Conservation (phyloP, 2,329 filamentous ascomycete genomes). For the Aspergillus caelatus region DNA sequence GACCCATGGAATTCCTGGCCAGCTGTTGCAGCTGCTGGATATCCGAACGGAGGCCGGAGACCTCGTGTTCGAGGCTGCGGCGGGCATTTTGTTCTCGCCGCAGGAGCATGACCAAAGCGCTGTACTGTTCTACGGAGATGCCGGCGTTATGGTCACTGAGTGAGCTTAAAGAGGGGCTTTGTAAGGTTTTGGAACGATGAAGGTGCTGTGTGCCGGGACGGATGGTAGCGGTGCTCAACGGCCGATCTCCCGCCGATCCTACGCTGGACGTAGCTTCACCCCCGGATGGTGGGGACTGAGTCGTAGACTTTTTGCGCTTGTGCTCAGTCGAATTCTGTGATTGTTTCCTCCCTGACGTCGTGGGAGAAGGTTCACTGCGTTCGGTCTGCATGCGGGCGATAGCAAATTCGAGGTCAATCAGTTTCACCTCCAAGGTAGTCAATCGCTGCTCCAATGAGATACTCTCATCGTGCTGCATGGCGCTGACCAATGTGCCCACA, state of each 20-base stretch:
- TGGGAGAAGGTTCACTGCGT: constrained; percentile 21
- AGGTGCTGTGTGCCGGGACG: constrained; percentile 35
- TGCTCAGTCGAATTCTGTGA: constrained; percentile 5
- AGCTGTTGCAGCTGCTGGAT: constrained; percentile 38
- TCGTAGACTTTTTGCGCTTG: constrained; percentile 21
- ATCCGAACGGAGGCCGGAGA: constrained; percentile 46
- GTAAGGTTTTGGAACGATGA: constrained; percentile 28
- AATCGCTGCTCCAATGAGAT: constrained; percentile 49
- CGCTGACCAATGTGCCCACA: constrained; percentile 41
- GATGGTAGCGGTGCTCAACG: constrained; percentile 35
- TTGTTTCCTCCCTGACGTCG: neutral
- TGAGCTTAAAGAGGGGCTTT: constrained; percentile 34
- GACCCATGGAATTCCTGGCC: constrained; percentile 33
- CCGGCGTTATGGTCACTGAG: constrained; percentile 35
- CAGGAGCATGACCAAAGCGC: constrained; percentile 48
- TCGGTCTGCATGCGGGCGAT: constrained; percentile 51
- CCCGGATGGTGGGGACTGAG: constrained; percentile 13
- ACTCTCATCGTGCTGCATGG: constrained; percentile 44
- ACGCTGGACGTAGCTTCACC: constrained; percentile 7
- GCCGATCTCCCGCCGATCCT: constrained; percentile 25
- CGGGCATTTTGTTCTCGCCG: constrained; percentile 51
- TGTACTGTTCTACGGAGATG: constrained; percentile 52
- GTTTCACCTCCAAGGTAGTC: constrained; percentile 54
- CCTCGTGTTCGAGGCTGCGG: constrained; percentile 47
- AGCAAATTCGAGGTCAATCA: constrained; percentile 54